A percentile compares a stretch with the other conserved stretches of the same genome.
Conservation (phyloP, 495 filamentous ascomycete genomes). For the Evernia prunastri region DNA sequence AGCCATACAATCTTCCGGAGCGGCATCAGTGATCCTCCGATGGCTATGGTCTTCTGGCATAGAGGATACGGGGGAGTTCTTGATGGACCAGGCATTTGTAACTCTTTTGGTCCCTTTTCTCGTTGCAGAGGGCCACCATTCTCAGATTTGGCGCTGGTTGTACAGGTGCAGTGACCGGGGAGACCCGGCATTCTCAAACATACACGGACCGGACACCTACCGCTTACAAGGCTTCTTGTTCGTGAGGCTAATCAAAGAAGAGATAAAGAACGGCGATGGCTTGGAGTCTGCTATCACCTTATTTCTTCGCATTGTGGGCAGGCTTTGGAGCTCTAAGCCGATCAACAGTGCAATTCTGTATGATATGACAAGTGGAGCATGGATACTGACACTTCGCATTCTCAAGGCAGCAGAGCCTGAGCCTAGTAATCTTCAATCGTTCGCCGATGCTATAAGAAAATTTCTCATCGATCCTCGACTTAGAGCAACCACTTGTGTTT, state of each 20-base stretch:
- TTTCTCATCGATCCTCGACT: background rate
- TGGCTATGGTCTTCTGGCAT: slow-evolving; percentile 49
- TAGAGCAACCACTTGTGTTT: background rate
- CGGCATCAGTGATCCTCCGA: slow-evolving; percentile 38
- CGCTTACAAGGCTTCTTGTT: background rate
- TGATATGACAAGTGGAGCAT: background rate
- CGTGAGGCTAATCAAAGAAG: background rate
- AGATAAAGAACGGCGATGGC: slow-evolving; percentile 3
- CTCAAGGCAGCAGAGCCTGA: background rate
- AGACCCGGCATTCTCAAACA: background rate
- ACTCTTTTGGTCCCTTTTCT: slow-evolving; percentile 40
- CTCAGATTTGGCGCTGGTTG: slow-evolving; percentile 40
- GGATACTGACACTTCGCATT: background rate
- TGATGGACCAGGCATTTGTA: slow-evolving; percentile 31
- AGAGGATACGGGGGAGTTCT: slow-evolving; percentile 34
- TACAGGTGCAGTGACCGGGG: background rate
- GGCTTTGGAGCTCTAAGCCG: background rate
- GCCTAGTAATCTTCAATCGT: background rate
- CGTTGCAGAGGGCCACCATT: slow-evolving; percentile 44
- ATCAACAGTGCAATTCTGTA: no score
- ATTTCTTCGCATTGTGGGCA: background rate
- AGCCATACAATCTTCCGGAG: slow-evolving; percentile 35
- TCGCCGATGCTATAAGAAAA: background rate
- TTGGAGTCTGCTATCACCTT: slow-evolving; percentile 13
- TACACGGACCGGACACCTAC: background rate